These are phyloP conservation scores for Helichrysum umbraculigerum DNA, from an alignment of 129 eudicot genomes.

Conservation along the genomic window DNA sequence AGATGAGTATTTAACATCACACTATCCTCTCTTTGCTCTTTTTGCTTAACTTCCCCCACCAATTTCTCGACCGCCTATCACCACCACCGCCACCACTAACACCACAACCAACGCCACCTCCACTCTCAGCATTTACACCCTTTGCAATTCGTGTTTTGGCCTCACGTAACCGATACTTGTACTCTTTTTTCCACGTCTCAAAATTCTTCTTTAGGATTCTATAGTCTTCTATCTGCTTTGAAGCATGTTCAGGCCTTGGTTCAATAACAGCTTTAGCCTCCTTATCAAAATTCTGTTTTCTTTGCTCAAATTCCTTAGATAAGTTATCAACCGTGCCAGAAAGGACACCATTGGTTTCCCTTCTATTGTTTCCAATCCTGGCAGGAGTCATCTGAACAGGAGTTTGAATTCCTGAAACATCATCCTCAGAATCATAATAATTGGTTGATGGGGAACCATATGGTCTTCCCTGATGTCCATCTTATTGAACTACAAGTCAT, in stretches of 20 bases:
- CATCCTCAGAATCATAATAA: constrained; percentile 54
- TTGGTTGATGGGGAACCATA: constrained; percentile 28
- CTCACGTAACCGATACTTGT: constrained; percentile 57
- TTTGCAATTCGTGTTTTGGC: constrained; percentile 40
- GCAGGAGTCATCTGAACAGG: constrained; percentile 51
- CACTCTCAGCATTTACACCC: constrained; percentile 33
- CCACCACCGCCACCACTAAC: constrained; percentile 23
- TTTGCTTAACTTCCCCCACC: constrained; percentile 45
- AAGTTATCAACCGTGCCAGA: constrained; percentile 39
- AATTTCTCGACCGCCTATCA: constrained; percentile 30
- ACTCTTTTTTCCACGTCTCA: constrained; percentile 74
- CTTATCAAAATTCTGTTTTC: constrained; percentile 56
- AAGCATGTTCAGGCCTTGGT: constrained; percentile 34
- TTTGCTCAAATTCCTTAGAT: constrained; percentile 60
- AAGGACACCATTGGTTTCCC: constrained; percentile 34
- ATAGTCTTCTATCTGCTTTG: constrained; percentile 56
- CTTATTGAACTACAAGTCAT: too few relatives aligned
- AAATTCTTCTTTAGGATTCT: constrained; percentile 50
- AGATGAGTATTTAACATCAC: constrained; percentile 17
- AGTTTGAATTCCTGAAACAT: constrained; percentile 47
- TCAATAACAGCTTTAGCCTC: constrained; percentile 55
- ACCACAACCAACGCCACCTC: constrained; percentile 16
- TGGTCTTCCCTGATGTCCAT: constrained; percentile 19
- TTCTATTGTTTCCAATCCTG: constrained; percentile 25
- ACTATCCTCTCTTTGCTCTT: constrained; percentile 37